Base-by-base conservation (phyloP, 2,329 filamentous ascomycete species). In the Sphaceloma murrayae region DNA sequence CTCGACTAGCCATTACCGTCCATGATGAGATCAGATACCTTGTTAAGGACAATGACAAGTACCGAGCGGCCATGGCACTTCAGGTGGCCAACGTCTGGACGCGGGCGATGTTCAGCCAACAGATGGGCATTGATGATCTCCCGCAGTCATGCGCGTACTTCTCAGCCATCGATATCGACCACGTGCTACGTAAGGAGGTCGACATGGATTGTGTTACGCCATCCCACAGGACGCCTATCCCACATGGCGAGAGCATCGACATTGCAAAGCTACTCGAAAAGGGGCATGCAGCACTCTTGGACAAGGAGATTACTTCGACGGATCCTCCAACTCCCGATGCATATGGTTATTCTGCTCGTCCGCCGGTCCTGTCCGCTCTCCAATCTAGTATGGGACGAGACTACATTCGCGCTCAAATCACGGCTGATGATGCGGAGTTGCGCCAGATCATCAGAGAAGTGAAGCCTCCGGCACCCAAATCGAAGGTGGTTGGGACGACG, bases 21-120 rank as follows among this genome's bases (percentile, higher is more conserved):
- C 91, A 98, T 60, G 93, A 98, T 56, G 93, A 98, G 63, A 96
- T 98, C 50, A 77, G 91, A 11, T 98, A 98, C 56, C 72, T 98
- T 0, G 87, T 94, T 31, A 81, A 80, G 56, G 74, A 88, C 2
- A 70, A 83, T 48, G 87, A 98, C 64, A 85, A 82, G 56, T 98
- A 96, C 57, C 77, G 83, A 30, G 80, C 84, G 2, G 89, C 89
- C 8, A 83, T 98, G 78, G 91, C 93, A 1, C 69, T 98, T 9
- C 91, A 98, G 62, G 74, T 98, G 5, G 80, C 88, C 47, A 98
- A 98, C 58, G 63, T 98, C 14, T 98, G 91, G 91, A 98, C 93
- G 0, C 75, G 91, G 40, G 88, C 88, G 51, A 95, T 98, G 84
- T 98, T 98, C 61, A 78, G 84, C 0, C 87, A 98, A 63, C 91